These are phyloP conservation scores for Priceomyces fermenticarens DNA, from an alignment of 805 yeast genomes.

Conservation along the genomic window DNA sequence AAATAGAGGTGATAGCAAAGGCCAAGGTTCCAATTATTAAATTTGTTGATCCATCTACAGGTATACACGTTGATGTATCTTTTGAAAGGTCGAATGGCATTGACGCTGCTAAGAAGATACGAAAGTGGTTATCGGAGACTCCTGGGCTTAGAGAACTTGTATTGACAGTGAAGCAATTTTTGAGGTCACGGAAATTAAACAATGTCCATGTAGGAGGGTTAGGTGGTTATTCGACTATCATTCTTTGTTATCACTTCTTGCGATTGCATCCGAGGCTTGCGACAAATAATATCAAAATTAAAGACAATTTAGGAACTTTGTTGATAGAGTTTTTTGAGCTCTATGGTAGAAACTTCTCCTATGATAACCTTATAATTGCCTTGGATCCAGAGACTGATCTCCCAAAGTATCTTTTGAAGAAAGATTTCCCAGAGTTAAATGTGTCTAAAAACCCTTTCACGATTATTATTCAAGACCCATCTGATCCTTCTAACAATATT, in stretches of 20 bases:
- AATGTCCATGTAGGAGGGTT: slow-evolving; percentile 91
- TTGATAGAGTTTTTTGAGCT: slow-evolving; percentile 89
- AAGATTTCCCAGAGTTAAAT: slow-evolving; percentile 48
- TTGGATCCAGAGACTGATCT: slow-evolving; percentile 50
- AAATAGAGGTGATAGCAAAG: slow-evolving; percentile 80
- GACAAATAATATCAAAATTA: slow-evolving; percentile 61
- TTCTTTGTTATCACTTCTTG: slow-evolving; percentile 76
- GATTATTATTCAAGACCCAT: slow-evolving; percentile 84
- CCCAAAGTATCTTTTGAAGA: slow-evolving; percentile 61
- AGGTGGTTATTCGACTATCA: slow-evolving; percentile 92
- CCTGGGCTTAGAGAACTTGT: slow-evolving; percentile 85
- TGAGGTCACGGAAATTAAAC: slow-evolving; percentile 72
- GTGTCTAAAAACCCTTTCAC: slow-evolving; percentile 55
- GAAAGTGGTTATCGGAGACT: slow-evolving; percentile 66
- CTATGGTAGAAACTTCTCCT: slow-evolving; percentile 86
- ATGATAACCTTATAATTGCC: slow-evolving; percentile 71
- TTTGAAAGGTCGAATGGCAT: slow-evolving; percentile 83
- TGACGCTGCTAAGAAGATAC: slow-evolving; percentile 74
- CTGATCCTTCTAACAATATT: slow-evolving; percentile 78
- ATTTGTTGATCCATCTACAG: slow-evolving; percentile 69
- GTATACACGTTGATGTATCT: slow-evolving; percentile 82
- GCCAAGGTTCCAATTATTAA: slow-evolving; percentile 95
- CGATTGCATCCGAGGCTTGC: slow-evolving; percentile 74
- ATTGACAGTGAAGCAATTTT: slow-evolving; percentile 78
- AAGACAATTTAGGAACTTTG: slow-evolving; percentile 79